Percentiles rank a stretch among this genome's conserved stretches.
Conservation (phyloP, 2,329 filamentous ascomycete genomes). For the Microthyrium microscopicum region DNA sequence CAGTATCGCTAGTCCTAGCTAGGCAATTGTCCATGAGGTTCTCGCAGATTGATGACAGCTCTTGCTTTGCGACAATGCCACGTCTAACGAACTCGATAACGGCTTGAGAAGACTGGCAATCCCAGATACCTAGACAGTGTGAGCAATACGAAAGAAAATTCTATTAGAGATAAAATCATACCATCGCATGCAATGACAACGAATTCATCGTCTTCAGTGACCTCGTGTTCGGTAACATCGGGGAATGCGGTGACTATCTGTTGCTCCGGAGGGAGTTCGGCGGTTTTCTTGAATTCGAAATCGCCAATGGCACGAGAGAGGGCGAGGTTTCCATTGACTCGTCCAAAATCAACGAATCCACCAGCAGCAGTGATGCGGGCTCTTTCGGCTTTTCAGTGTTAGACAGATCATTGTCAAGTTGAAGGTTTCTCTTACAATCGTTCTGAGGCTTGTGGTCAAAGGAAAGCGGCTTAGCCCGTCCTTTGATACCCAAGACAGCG, state of each 20-base stretch:
- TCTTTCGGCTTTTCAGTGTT: slow-evolving; percentile 58
- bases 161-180: slow-evolving; percentile 11
- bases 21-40: slow-evolving; percentile 99
- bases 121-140: slow-evolving; percentile 69
- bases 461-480: slow-evolving; percentile 91
- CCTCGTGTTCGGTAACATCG: slow-evolving; percentile 80
- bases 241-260: slow-evolving; percentile 97
- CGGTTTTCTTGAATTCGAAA: slow-evolving; percentile 99
- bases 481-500: slow-evolving; percentile 89
- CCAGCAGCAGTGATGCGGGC: slow-evolving; percentile 89
- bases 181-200: slow-evolving; percentile 27
- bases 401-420: neutral
- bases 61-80: slow-evolving; percentile 91
- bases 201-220: slow-evolving; percentile 90
- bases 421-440: slow-evolving; percentile 45
- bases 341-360: slow-evolving; percentile 95
- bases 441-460: slow-evolving; percentile 99
- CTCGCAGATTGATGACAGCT: slow-evolving; percentile 87
- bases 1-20: slow-evolving; percentile 93
- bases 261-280: slow-evolving; percentile 89
- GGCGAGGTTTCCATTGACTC: slow-evolving; percentile 94
- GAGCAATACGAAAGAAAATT: neutral
- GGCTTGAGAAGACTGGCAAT: slow-evolving; percentile 95
- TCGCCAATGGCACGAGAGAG: slow-evolving; percentile 94
- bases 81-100: slow-evolving; percentile 93